Evolutionary conservation across 257 asterid species (phyloP), one percentile per base, ranked within the genome.

Genomic region (Solanum sparsipilum): DNA sequence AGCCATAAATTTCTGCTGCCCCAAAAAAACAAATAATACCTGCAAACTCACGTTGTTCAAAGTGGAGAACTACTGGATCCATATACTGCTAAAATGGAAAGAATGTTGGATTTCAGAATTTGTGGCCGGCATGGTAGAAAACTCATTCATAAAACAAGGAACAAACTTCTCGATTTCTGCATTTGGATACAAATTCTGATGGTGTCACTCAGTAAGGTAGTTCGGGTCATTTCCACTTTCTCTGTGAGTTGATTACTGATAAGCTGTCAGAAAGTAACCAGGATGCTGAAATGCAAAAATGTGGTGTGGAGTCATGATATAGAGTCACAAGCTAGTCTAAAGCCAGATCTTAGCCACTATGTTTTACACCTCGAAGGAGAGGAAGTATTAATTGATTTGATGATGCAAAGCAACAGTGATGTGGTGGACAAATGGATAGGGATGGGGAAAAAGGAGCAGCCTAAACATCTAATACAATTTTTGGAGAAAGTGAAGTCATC

Each of bases 291-390:
- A 76, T 87, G 81, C 89, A 89, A 86, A 60, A n/a, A n/a, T 78
- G 84, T 56, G 73, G 91, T 89, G 34, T 35, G 31, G 34, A 73
- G 44, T 85, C 73, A 85, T 36, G 92, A 91, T 79, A 35, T 90
- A 5, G 94, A 90, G 38, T 82, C 92, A 2, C 67, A 74, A 85
- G 52, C 72, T 83, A 56, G 56, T 70, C 76, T 92, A 29, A 91
- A 87, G 84, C 87, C 91, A 88, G 95, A 94, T 73, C 96, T 95
- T 35, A 90, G 94, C 60, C 84, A 73, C 38, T 95, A 91, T 63
- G 96, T 95, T 36, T 85, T 95, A 93, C 94, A 94, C 87, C 98
- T 96, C 2, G 96, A 94, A 88, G 98, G 98, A 83, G 98, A 96
- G 91, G 95, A 96, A 89, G 90, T 84, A 11, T 88, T 96, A 90